These are phyloP conservation scores for Stereum hirsutum DNA, from an alignment of 1,284 basidiomycete genomes.

Conservation along the genomic window DNA sequence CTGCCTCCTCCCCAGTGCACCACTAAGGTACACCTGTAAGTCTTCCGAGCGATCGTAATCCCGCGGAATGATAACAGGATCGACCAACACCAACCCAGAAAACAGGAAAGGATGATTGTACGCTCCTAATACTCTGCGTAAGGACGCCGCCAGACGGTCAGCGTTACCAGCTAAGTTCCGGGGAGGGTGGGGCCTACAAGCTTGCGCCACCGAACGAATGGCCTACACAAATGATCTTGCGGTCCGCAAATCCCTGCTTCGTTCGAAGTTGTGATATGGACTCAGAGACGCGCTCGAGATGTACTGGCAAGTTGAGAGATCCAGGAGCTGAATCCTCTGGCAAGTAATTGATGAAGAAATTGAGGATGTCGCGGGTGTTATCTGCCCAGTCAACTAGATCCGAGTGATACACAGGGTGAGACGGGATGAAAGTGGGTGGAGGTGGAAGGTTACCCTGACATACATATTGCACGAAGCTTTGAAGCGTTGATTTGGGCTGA, in stretches of 20 bases:
- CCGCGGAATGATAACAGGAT: constrained; percentile 58
- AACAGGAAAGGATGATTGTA: constrained; percentile 60
- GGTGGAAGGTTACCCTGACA: constrained; percentile 15
- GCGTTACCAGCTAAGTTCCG: not conserved
- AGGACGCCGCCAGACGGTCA: not conserved
- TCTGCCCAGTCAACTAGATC: constrained; percentile 62
- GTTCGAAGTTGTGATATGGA: constrained; percentile 31
- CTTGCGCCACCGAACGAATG: constrained; percentile 80
- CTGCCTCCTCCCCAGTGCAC: constrained; percentile 54
- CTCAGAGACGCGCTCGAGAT: constrained; percentile 36
- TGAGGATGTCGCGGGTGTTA: constrained; percentile 62
- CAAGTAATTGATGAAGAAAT: constrained; percentile 56
- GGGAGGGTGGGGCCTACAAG: constrained; percentile 43
- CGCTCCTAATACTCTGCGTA: constrained; percentile 46
- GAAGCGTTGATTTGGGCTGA: constrained; percentile 56
- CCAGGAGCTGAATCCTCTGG: constrained; percentile 29
- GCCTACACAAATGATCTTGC: constrained; percentile 58
- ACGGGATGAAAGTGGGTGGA: not conserved
- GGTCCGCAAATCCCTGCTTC: constrained; percentile 32
- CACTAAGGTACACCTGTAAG: constrained; percentile 20
- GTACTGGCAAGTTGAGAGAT: constrained; percentile 31
- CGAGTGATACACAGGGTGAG: not conserved
- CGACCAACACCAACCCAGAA: constrained; percentile 66
- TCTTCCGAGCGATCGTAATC: constrained; percentile 12
- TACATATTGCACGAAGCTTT: constrained; percentile 45